Percentiles rank a stretch among this genome's conserved stretches.
Evolutionary conservation across 73 alveolate species (phyloP).

Genomic region (Paramecium caudatum): DNA sequence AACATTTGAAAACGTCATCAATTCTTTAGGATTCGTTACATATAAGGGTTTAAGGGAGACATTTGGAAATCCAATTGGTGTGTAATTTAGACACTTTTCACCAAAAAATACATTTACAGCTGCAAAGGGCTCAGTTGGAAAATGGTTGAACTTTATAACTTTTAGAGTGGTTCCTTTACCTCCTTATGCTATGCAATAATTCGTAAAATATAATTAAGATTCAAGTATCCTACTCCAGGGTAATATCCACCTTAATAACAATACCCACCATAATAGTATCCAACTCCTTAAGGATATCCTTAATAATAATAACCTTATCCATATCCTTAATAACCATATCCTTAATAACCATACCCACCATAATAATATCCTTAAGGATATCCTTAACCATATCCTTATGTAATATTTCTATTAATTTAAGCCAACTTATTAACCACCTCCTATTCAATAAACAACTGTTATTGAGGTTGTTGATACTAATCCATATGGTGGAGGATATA

Average conservation of each 20-base stretch:
- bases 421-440: constrained; percentile 19
- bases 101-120: constrained; percentile 57
- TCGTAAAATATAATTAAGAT: not conserved
- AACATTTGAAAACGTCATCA: not conserved
- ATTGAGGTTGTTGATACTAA: constrained; percentile 12
- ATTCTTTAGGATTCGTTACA: constrained; percentile 48
- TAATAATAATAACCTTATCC: constrained; percentile 10
- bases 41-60: constrained; percentile 1
- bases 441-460: constrained; percentile 2
- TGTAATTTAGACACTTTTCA: constrained; percentile 14
- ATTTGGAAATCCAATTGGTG: constrained; percentile 64
- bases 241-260: not conserved
- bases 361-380: not conserved
- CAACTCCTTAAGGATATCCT: not conserved
- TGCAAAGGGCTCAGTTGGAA: constrained; percentile 36
- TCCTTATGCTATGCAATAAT: constrained; percentile 4
- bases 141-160: constrained; percentile 49
- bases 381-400: constrained; percentile 51
- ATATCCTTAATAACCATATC: constrained; percentile 13
- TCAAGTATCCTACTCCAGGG: constrained; percentile 7
- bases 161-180: constrained; percentile 26
- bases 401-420: not conserved
- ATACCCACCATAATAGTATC: not conserved
- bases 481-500: constrained; percentile 53
- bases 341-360: not conserved